These are phyloP conservation scores for Phaeotremella skinneri DNA, from an alignment of 768 basidiomycete genomes.

Conservation along the genomic window DNA sequence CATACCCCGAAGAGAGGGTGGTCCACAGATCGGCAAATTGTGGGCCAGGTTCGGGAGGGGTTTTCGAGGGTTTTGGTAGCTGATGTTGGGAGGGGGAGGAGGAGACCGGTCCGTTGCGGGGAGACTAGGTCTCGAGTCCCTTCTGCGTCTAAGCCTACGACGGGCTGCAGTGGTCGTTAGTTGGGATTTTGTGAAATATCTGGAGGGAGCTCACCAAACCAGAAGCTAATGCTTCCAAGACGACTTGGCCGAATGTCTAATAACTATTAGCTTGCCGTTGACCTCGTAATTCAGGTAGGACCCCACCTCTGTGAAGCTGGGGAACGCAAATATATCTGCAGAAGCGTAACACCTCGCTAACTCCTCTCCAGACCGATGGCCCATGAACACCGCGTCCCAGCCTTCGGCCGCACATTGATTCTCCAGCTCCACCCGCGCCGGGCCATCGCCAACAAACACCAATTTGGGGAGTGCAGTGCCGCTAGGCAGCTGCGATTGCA, in stretches of 20 bases:
- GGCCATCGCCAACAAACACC: constrained; percentile 55
- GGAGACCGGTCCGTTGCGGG: constrained; percentile 37
- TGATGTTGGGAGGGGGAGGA: constrained; percentile 37
- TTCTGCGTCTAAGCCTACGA: constrained; percentile 55
- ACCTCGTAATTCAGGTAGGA: background rate
- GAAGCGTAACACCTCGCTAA: constrained; percentile 55
- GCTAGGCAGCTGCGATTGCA: constrained; percentile 34
- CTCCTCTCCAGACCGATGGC: constrained; percentile 51
- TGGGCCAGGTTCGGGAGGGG: constrained; percentile 20
- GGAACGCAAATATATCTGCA: constrained; percentile 56
- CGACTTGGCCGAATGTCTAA: constrained; percentile 55
- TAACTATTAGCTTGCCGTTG: background rate
- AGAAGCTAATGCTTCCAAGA: constrained; percentile 55
- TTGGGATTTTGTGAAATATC: background rate
- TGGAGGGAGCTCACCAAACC: constrained; percentile 47
- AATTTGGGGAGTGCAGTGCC: constrained; percentile 43
- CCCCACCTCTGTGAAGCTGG: constrained; percentile 51
- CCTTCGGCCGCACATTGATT: constrained; percentile 42
- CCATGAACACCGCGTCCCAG: constrained; percentile 53
- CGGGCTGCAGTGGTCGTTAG: constrained; percentile 38
- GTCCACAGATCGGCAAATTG: constrained; percentile 26
- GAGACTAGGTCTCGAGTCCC: constrained; percentile 53
- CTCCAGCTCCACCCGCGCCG: constrained; percentile 51
- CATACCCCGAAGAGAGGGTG: constrained; percentile 23
- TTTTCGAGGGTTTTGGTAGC: background rate